Base-by-base conservation (phyloP, 108 stramenopile genomes). In the Nitzschia inconspicua region DNA sequence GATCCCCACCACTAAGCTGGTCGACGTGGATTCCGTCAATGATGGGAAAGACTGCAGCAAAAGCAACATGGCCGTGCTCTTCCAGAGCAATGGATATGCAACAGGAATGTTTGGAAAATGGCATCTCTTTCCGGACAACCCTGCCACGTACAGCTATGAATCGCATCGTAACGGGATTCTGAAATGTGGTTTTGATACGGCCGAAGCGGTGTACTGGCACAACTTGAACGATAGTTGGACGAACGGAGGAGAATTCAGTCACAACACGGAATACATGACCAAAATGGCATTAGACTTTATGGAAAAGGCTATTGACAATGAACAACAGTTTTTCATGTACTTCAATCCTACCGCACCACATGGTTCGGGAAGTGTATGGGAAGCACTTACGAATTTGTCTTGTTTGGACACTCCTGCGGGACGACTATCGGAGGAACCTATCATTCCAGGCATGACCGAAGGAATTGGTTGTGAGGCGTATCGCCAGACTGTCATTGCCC, bases 321-420 rank as follows among this genome's bases (percentile, higher is more conserved):
- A 47, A 28, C 9, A 70, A 37, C 65, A 65, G 13, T 77, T 77
- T 41, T 77, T 77, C 34, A 42, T 77, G 54, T 77, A 77, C 59
- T 59, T 72, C 37, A 73, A 73, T 48, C 75, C 75, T 7, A 74
- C 78, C 16, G 60, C 63, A 13, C 78, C 78, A 8, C 73, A 79
- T 51, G 18, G 25, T 8, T 51, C 73, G 14, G 23, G 44, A 16
- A 51, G 42, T 19, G 50, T 63, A 11, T 35, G 32, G 9, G 65
- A 67, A 11, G 75, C 70, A 10, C 35, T 76, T 22, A 16, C n/a
- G 2, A 44, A 19, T 30, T 43, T 47, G 11, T 25, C 50, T 19
- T 76, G 75, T 49, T 34, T 23, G 11, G 69, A 59, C 22, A 70
- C 75, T 6, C 6, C 37, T 5, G 53, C 10, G 18, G 53, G 53